These are phyloP conservation scores for Tuber microsphaerosporum DNA, from an alignment of 495 filamentous ascomycete species.

Conservation along the genomic window DNA sequence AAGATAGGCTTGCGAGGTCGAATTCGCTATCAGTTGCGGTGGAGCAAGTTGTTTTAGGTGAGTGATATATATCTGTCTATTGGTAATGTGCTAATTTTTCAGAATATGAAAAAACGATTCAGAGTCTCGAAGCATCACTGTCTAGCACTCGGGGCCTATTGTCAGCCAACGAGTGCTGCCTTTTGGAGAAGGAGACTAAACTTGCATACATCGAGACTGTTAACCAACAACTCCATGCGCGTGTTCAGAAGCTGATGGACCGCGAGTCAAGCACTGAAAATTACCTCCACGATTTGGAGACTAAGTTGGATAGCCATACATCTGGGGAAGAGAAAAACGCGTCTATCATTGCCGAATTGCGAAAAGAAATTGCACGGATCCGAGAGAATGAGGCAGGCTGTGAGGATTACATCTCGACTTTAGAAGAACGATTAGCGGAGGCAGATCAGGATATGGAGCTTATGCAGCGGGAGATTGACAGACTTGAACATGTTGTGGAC, in stretches of 20 bases:
- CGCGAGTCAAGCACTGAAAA: conserved; percentile 81
- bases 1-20: conserved; percentile 84
- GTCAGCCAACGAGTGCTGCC: conserved; percentile 69
- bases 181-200: conserved; percentile 89
- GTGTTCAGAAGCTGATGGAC: conserved; percentile 82
- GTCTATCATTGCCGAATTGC: conserved; percentile 73
- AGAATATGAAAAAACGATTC: conserved; percentile 98
- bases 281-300: conserved; percentile 85
- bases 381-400: conserved; percentile 81
- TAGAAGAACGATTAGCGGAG: conserved; percentile 93
- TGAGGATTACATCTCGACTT: conserved; percentile 94
- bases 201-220: conserved; percentile 87
- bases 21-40: conserved; percentile 92
- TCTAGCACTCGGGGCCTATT: conserved; percentile 81
- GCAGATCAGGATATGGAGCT: conserved; percentile 91
- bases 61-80: conserved; percentile 5
- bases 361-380: conserved; percentile 82
- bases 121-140: conserved; percentile 82
- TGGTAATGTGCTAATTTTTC: conserved; percentile 3
- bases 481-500: conserved; percentile 89
- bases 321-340: conserved; percentile 88
- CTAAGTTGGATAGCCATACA: conserved; percentile 78
- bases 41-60: conserved; percentile 74
- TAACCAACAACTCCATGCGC: conserved; percentile 77
- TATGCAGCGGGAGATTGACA: conserved; percentile 92